Evolutionary conservation across 768 basidiomycete genomes (phyloP), one percentile per base, ranked within the genome.

Genomic region (Mycena capillaripes): DNA sequence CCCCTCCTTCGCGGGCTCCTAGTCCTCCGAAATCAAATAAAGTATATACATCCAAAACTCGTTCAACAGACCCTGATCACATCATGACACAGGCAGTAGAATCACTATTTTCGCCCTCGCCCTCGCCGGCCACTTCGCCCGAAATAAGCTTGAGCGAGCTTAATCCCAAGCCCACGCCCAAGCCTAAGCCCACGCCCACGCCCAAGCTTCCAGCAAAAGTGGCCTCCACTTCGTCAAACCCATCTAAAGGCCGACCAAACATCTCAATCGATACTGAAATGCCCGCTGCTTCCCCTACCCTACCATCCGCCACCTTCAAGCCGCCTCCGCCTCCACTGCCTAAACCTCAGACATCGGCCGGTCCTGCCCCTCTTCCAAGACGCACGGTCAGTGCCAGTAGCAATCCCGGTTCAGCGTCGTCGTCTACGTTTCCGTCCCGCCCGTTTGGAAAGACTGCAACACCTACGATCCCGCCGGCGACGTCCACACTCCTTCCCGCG

Each of bases 331-430:
- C 69, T 8, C 64, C 73, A 21, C 68, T 68, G 32, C 64, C 73
- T 11, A 63, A 71, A 23, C 72, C 72, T 23, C 57, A 46, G 19
- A 77, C 74, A 59, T 34, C 66, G 27, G 19, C 55, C 10, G 19
- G 27, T 12, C 10, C 23, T 36, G 74, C 71, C 10, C 78, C 76
- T 46, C 78, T 63, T 6, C 69, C 66, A 25, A 62, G 34, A 66
- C 63, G 67, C n/a, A 77, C 80, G 50, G 75, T 76, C 27, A 80
- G 78, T 59, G 75, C 75, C 27, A 80, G 78, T 59, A 75, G 53
- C 63, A 82, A 77, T 32, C 23, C 46, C 6, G 36, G 32, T 2
- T 64, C 71, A 29, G 56, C 56, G 25, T 23, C 59, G 11, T 72
- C 71, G 0, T 29, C 48, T 16, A 40, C 71, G 12, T 59, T 59